phyloP scores from a whole-genome alignment of 208 protist species.

The Acanthamoeba triangularis region DNA sequence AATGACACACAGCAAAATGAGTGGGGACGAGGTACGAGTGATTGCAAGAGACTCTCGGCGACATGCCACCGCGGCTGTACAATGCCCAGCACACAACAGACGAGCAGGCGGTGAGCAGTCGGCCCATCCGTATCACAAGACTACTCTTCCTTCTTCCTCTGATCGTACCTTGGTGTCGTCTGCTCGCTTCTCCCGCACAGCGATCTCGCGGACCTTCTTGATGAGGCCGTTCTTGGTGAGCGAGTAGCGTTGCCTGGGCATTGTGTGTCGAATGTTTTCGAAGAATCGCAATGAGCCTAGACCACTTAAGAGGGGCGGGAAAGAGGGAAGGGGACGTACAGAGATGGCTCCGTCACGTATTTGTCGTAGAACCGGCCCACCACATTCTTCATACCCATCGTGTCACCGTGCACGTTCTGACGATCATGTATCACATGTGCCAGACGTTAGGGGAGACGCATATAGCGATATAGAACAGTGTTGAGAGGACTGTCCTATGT shows the following conservation, averaged over 20 bases:
- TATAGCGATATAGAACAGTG: no score
- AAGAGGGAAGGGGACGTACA: no score
- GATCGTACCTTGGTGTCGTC: no score
- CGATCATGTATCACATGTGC: neutral
- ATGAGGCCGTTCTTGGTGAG: neutral
- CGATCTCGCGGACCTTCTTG: constrained; percentile 19
- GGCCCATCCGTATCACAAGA: no score
- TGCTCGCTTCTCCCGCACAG: constrained; percentile 16
- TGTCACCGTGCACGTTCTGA: neutral
- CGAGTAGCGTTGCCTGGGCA: constrained; percentile 3
- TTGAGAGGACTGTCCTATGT: no score
- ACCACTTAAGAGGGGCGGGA: no score
- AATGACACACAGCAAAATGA: no score
- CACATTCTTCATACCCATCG: neutral
- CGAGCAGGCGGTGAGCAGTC: no score
- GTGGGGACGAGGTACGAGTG: neutral
- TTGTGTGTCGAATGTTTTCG: neutral
- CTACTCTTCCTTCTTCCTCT: no score
- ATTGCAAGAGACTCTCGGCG: neutral
- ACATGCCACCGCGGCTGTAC: constrained; percentile 2
- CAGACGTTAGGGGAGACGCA: neutral
- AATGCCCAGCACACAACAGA: no score
- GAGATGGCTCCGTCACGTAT: neutral
- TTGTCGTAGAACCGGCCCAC: neutral
- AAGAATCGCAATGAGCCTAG: no score